Conservation (phyloP, 306 rosid species). For the Astragalus glycyphyllos region DNA sequence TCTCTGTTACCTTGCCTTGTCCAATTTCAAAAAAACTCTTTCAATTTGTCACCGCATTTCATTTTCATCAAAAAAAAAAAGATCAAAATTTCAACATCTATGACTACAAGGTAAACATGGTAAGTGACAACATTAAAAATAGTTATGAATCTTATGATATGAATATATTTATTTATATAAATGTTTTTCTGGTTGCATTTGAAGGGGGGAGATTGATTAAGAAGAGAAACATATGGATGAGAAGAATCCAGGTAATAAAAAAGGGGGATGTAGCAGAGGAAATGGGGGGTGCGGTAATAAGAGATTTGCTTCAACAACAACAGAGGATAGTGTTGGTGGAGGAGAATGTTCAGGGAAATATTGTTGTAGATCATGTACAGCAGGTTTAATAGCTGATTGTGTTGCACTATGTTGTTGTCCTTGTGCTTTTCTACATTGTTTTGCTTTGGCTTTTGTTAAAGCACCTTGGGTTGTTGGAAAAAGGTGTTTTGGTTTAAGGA, state of each 20-base stretch:
- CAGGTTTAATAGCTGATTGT: constrained; percentile 66
- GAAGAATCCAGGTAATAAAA: neutral
- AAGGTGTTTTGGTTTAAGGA: constrained; percentile 55
- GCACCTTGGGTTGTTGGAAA: constrained; percentile 68
- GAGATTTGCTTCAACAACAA: constrained; percentile 2
- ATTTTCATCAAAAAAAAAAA: neutral
- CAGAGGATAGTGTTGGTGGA: constrained; percentile 38
- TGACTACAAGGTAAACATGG: too few species aligned
- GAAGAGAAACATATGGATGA: constrained; percentile 41
- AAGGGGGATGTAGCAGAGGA: neutral
- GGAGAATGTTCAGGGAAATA: constrained; percentile 69
- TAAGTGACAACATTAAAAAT: too few species aligned
- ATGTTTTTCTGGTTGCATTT: constrained; percentile 7
- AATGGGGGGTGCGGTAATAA: neutral
- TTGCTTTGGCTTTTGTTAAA: constrained; percentile 63
- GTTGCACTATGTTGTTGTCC: constrained; percentile 87
- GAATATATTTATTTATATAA: too few species aligned
- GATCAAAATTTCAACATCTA: neutral
- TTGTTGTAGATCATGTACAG: constrained; percentile 69
- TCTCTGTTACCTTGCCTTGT: neutral
- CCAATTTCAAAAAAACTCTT: neutral
- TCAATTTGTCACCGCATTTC: neutral
- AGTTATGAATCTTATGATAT: too few species aligned
- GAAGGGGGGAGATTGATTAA: constrained; percentile 35
- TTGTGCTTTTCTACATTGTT: constrained; percentile 65